phyloP scores from a whole-genome alignment of 371 early-diverging fungal species.

The Umbelopsis sp. region DNA sequence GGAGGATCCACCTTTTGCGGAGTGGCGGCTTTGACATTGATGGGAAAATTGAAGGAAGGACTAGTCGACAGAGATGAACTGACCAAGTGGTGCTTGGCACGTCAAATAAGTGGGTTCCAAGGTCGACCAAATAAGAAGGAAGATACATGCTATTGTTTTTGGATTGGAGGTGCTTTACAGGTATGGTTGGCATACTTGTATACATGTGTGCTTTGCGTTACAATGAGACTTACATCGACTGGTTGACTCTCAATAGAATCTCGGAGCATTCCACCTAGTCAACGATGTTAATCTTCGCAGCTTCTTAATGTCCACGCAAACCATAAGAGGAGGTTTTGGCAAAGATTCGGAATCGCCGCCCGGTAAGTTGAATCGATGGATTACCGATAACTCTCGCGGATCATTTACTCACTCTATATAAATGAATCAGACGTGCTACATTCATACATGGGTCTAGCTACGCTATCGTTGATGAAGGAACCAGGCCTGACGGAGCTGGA shows the following conservation, averaged over 20 bases:
- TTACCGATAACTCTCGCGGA: too few relatives aligned
- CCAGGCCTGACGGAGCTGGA: slow-evolving; percentile 57
- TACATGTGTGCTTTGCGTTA: neutral
- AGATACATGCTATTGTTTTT: slow-evolving; percentile 99
- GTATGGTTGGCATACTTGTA: slow-evolving; percentile 29
- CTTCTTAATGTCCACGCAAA: slow-evolving; percentile 70
- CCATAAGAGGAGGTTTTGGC: slow-evolving; percentile 77
- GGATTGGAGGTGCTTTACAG: slow-evolving; percentile 90
- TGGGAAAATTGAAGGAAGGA: slow-evolving; percentile 65
- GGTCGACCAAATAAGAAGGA: slow-evolving; percentile 89
- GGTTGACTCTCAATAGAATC: slow-evolving; percentile 41
- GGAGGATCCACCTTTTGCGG: slow-evolving; percentile 93
- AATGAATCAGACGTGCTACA: slow-evolving; percentile 76
- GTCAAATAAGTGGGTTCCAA: slow-evolving; percentile 88
- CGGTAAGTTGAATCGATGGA: slow-evolving; percentile 42
- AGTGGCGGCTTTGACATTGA: slow-evolving; percentile 79
- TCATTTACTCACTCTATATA: neutral
- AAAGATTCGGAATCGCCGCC: slow-evolving; percentile 70
- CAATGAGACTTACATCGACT: neutral
- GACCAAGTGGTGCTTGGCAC: slow-evolving; percentile 79
- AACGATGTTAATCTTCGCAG: slow-evolving; percentile 53
- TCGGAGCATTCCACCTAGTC: slow-evolving; percentile 68
- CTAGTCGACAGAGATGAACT: slow-evolving; percentile 60
- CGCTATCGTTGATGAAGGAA: slow-evolving; percentile 63
- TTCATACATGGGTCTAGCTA: slow-evolving; percentile 87